Percentiles rank a stretch among this genome's conserved stretches.
Conservation (phyloP, 805 yeast genomes). For the Pichia insulana region DNA sequence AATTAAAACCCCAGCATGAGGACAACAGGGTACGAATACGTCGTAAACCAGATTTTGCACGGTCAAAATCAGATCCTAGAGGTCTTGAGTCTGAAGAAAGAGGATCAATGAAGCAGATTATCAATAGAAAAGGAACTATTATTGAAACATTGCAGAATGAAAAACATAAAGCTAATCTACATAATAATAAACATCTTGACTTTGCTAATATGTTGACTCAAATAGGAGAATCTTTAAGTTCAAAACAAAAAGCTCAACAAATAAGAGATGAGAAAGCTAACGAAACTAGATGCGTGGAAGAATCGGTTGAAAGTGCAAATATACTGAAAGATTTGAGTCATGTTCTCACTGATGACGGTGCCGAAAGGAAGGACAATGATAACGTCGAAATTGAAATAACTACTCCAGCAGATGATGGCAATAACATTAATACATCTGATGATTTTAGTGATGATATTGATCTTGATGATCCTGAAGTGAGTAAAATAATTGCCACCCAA, state of each 20-base stretch:
- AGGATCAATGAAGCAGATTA: neutral
- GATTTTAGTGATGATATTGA: conserved; percentile 27
- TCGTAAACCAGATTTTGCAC: conserved; percentile 3
- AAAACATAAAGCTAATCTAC: neutral
- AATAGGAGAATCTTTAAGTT: neutral
- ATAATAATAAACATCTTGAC: neutral
- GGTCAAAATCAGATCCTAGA: neutral
- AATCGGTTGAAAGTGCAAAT: no score
- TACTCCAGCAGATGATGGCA: no score
- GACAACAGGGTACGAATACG: neutral
- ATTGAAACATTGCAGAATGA: neutral
- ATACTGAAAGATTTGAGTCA: no score
- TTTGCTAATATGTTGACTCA: neutral
- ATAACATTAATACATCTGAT: conserved; percentile 9
- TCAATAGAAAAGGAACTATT: neutral
- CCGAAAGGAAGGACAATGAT: no score
- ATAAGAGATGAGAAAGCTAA: neutral
- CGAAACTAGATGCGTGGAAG: no score
- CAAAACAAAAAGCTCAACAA: neutral
- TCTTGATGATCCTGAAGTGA: conserved; percentile 14
- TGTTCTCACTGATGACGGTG: no score
- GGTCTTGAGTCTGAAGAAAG: neutral
- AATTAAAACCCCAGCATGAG: conserved; percentile 28
- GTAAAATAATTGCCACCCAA: conserved; percentile 5
- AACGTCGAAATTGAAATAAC: no score